These are phyloP conservation scores for Yarrowia sp. DNA, from an alignment of 805 yeast genomes.

Conservation along the genomic window DNA sequence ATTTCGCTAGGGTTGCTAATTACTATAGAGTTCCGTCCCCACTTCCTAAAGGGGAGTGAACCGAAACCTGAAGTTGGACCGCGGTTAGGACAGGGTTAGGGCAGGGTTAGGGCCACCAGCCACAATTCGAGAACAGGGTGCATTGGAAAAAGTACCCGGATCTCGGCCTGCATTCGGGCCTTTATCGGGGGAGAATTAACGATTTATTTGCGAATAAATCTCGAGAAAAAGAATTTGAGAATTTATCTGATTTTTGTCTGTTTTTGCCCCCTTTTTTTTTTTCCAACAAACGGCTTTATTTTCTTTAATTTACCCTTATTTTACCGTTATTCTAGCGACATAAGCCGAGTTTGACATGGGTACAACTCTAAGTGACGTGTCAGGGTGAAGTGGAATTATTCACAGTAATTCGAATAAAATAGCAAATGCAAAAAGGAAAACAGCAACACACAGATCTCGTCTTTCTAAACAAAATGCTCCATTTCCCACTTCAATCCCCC, in stretches of 20 bases:
- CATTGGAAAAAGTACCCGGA: slow-evolving; percentile 12
- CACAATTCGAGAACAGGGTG: background rate
- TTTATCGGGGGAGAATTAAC: background rate
- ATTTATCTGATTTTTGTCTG: too few relatives aligned
- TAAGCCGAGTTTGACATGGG: slow-evolving; percentile 6
- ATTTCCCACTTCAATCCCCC: too few relatives aligned
- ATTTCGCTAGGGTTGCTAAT: too few relatives aligned
- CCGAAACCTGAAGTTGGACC: too few relatives aligned
- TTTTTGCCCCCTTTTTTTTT: too few relatives aligned
- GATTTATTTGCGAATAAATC: background rate
- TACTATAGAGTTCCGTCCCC: background rate
- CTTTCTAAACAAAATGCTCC: too few relatives aligned
- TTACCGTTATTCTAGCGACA: too few relatives aligned
- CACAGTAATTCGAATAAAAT: too few relatives aligned
- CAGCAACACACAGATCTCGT: too few relatives aligned
- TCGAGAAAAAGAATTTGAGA: background rate
- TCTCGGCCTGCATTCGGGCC: slow-evolving; percentile 16
- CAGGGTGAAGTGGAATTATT: background rate
- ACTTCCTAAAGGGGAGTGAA: background rate
- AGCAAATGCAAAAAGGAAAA: too few relatives aligned
- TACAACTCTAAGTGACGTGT: background rate
- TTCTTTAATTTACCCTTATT: background rate
- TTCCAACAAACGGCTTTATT: background rate
- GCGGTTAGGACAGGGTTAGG: background rate
- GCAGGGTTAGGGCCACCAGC: slow-evolving; percentile 19